phyloP scores from a whole-genome alignment of 345 rosid genomes.

The Alliaria petiolata region DNA sequence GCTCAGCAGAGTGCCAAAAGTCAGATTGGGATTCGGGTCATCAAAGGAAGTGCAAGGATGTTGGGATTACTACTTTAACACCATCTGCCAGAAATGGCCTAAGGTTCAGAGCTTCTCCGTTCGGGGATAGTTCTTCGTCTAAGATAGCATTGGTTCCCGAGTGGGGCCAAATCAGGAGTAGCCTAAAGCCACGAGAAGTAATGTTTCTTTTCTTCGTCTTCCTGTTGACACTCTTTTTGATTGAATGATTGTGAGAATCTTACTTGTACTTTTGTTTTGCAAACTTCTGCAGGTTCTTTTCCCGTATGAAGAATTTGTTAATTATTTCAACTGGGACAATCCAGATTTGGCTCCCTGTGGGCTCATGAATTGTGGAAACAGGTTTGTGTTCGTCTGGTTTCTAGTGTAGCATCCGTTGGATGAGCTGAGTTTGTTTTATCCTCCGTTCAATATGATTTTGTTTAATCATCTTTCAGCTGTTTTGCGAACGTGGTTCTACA shows the following conservation, averaged over 20 bases:
- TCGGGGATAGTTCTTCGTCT: slow-evolving; percentile 34
- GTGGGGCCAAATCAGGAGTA: slow-evolving; percentile 35
- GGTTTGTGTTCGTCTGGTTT: slow-evolving; percentile 40
- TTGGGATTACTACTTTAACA: slow-evolving; percentile 13
- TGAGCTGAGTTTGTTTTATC: background rate
- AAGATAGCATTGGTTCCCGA: slow-evolving; percentile 48
- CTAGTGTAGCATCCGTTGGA: background rate
- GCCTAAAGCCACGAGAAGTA: slow-evolving; percentile 62
- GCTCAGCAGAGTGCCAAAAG: slow-evolving; percentile 66
- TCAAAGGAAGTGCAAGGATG: slow-evolving; percentile 51
- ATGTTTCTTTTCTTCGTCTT: background rate
- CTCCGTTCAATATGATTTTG: background rate
- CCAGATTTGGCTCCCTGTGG: slow-evolving; percentile 73
- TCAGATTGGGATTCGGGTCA: slow-evolving; percentile 71
- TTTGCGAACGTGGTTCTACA: slow-evolving; percentile 93
- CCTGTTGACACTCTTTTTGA: background rate
- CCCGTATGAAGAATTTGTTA: slow-evolving; percentile 77
- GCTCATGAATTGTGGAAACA: slow-evolving; percentile 96
- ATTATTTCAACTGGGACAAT: slow-evolving; percentile 68
- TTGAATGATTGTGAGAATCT: background rate
- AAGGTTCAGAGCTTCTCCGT: slow-evolving; percentile 30
- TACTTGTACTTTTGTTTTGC: slow-evolving; percentile 9
- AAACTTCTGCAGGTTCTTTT: slow-evolving; percentile 67
- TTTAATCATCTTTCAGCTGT: slow-evolving; percentile 54
- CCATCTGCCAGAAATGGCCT: slow-evolving; percentile 23